Evolutionary conservation across 2,329 filamentous ascomycete genomes (phyloP), one percentile per base, ranked within the genome.

Genomic region (Aspergillus calidoustus): DNA sequence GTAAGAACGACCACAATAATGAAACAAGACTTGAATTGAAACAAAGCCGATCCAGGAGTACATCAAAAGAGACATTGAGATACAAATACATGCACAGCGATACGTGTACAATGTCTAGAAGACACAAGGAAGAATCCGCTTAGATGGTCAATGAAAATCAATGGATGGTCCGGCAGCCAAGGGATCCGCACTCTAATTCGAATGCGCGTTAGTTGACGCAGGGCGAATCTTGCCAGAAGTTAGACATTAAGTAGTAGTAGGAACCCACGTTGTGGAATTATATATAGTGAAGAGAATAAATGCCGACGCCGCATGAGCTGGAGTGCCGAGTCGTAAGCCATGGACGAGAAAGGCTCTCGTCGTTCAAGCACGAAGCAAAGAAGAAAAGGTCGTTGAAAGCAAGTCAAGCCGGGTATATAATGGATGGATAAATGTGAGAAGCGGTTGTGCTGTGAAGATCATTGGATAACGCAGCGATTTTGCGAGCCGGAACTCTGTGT

Each of bases 391-490:
- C 23, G 54, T 44, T 38, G 38, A 28, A 25, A 51, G 34, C 44
- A 15, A 31, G n/a, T 34, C 48, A 31, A 38, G 23, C 51, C 47
- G 57, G 51, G 66, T 68, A 67, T 56, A 52, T 58, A 60, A 62
- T 54, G 48, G 57, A 51, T 59, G 25, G 57, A 51, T 59, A 22
- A 55, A 63, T 28, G 59, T 31, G 61, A 61, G 55, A 34, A 56
- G 50, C 51, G 15, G 23, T 22, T 13, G 57, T 41, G 51, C 34
- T 25, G 19, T 22, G 7, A 28, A 17, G 50, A 60, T 71, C 65
- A 79, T 51, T 75, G 69, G 59, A 79, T 79, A 31, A 77, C 66
- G 63, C 77, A 79, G 53, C 68, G 63, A 11, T 66, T 67, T 19
- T 71, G 66, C 49, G 74, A 68, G 50, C 74, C 76, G 19, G 72